Conservation (phyloP, 371 early-diverging fungal species). For the Apophysomyces elegans region DNA sequence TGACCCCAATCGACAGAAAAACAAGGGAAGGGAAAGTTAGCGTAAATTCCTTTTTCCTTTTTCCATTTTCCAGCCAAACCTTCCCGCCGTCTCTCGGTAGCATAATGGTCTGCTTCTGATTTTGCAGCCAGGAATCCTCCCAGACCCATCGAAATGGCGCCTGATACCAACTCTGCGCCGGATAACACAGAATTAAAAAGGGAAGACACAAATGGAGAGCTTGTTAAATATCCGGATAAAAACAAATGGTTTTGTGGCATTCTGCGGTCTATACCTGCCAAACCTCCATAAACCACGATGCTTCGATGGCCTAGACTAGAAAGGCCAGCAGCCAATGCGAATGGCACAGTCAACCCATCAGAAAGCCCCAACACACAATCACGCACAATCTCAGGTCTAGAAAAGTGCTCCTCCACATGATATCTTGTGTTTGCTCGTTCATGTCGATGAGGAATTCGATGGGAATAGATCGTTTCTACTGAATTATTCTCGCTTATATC, state of each 20-base stretch:
- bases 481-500: not conserved
- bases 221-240: too few relatives aligned
- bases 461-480: not conserved
- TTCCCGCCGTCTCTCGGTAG: conserved; percentile 64
- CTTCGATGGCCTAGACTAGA: conserved; percentile 59
- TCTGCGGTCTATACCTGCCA: conserved; percentile 51
- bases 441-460: conserved; percentile 43
- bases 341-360: conserved; percentile 79
- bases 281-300: conserved; percentile 71
- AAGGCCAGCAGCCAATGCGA: conserved; percentile 78
- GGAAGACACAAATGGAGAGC: not conserved
- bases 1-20: too few relatives aligned
- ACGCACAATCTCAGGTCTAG: conserved; percentile 66
- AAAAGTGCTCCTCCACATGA: conserved; percentile 68
- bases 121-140: conserved; percentile 47
- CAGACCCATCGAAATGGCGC: conserved; percentile 57
- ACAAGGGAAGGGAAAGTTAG: not conserved
- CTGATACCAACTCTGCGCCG: conserved; percentile 65
- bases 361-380: conserved; percentile 72
- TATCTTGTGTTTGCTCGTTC: conserved; percentile 30
- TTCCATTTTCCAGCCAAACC: conserved; percentile 16
- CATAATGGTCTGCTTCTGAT: conserved; percentile 66
- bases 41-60: not conserved
- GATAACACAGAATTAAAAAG: not conserved
- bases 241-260: too few relatives aligned